These are phyloP conservation scores for Pseudocercospora crystallina DNA, from an alignment of 2,329 filamentous ascomycete species.

Conservation along the genomic window DNA sequence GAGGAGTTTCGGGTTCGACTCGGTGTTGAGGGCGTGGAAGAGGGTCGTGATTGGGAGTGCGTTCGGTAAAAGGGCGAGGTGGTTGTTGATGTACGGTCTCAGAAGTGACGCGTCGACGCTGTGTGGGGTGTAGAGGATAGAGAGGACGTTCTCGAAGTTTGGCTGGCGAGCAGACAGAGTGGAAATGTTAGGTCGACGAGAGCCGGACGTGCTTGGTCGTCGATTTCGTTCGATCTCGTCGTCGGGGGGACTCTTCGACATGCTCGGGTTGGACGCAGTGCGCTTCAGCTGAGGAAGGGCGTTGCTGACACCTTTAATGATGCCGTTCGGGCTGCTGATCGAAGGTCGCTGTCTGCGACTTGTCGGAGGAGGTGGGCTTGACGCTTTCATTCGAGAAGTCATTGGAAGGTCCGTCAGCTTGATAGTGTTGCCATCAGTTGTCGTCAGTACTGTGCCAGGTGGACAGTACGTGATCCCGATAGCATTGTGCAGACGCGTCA, in stretches of 20 bases:
- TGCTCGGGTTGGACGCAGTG: not conserved
- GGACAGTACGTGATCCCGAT: constrained; percentile 72
- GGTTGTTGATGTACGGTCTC: constrained; percentile 55
- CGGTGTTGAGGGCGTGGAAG: constrained; percentile 63
- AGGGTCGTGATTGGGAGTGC: constrained; percentile 64
- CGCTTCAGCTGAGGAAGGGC: not conserved
- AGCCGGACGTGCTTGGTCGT: constrained; percentile 8
- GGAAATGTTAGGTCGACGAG: constrained; percentile 7
- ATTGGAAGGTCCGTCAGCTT: constrained; percentile 36
- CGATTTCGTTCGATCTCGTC: not conserved
- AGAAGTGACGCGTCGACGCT: constrained; percentile 58
- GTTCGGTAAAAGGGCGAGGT: constrained; percentile 54
- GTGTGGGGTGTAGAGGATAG: constrained; percentile 65
- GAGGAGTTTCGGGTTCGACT: constrained; percentile 61
- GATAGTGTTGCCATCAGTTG: constrained; percentile 35
- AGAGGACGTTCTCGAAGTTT: constrained; percentile 47
- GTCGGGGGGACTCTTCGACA: not conserved
- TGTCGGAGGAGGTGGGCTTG: constrained; percentile 3
- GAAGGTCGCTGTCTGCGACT: constrained; percentile 8
- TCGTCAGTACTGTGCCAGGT: constrained; percentile 45
- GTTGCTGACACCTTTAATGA: constrained; percentile 6
- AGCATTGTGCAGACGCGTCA: constrained; percentile 63
- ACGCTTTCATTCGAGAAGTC: constrained; percentile 27
- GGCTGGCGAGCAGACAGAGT: constrained; percentile 5
- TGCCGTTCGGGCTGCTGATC: constrained; percentile 8